Conservation (phyloP, 305 asterid species). For the Euphrasia arctica region DNA sequence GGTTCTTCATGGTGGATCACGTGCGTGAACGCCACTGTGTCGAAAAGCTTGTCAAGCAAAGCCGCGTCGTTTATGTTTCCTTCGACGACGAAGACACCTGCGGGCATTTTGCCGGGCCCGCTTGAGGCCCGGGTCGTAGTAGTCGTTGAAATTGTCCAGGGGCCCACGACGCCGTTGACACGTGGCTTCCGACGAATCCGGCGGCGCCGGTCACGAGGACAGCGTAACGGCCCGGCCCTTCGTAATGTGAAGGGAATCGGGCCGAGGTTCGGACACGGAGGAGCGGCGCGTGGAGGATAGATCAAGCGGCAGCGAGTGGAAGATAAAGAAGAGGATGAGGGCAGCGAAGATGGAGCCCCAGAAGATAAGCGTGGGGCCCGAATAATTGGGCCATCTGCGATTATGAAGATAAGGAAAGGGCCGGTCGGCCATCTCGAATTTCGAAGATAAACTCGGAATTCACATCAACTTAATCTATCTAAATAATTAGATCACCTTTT, state of each 20-base stretch:
- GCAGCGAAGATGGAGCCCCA: conserved; percentile 30
- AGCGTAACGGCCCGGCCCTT: conserved; percentile 17
- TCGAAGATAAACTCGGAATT: conserved; percentile 11
- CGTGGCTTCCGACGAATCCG: conserved; percentile 37
- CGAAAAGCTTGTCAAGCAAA: conserved; percentile 24
- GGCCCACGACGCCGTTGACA: conserved; percentile 36
- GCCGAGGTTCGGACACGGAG: conserved; percentile 18
- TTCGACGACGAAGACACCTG: conserved; percentile 27
- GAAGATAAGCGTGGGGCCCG: conserved; percentile 23
- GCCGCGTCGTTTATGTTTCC: conserved; percentile 31
- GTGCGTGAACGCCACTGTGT: conserved; percentile 31
- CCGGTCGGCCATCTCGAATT: conserved; percentile 25
- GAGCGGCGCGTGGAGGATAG: conserved; percentile 18
- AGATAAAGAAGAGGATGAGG: conserved; percentile 25
- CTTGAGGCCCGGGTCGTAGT: conserved; percentile 32
- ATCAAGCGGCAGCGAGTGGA: conserved; percentile 28
- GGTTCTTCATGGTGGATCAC: conserved; percentile 38
- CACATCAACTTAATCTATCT: not conserved
- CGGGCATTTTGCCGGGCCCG: conserved; percentile 26
- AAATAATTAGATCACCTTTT: not conserved
- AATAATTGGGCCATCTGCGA: conserved; percentile 23
- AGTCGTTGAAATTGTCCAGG: conserved; percentile 31
- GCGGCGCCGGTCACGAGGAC: conserved; percentile 39
- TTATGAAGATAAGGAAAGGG: conserved; percentile 8
- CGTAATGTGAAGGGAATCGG: conserved; percentile 8